A percentile compares a stretch with the other conserved stretches of the same genome.
These are phyloP conservation scores for Zygoascus tannicola DNA, from an alignment of 805 yeast genomes.

Conservation along the genomic window DNA sequence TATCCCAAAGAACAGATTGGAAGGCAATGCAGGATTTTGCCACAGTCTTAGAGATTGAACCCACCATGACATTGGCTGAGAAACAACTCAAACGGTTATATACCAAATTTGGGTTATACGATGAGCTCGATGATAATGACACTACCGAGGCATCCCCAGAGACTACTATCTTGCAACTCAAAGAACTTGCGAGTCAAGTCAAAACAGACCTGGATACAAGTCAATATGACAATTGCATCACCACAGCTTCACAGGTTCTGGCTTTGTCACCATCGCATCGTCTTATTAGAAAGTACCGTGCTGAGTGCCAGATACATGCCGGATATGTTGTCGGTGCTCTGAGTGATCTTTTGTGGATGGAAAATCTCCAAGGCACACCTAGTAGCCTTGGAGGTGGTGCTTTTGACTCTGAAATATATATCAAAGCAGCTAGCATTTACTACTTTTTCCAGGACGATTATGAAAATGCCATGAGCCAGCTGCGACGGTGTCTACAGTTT, in stretches of 20 bases:
- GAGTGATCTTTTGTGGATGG: conserved; percentile 27
- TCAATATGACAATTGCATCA: conserved; percentile 19
- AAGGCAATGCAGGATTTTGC: conserved; percentile 31
- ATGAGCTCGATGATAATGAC: conserved; percentile 18
- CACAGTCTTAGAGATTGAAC: conserved; percentile 26
- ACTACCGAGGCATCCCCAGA: conserved; percentile 11
- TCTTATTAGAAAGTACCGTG: conserved; percentile 24
- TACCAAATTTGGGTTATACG: conserved; percentile 25
- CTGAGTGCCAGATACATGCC: conserved; percentile 24
- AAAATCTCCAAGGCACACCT: conserved; percentile 10
- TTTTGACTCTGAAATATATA: conserved; percentile 21
- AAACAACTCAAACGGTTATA: conserved; percentile 26
- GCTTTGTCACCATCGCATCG: conserved; percentile 21
- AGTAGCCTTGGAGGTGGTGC: conserved; percentile 7
- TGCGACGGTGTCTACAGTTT: conserved; percentile 61
- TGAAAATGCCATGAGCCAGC: conserved; percentile 40
- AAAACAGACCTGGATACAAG: conserved; percentile 8
- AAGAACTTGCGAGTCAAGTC: conserved; percentile 10
- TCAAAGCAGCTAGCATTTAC: conserved; percentile 30
- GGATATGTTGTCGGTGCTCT: conserved; percentile 28
- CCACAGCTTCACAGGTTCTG: conserved; percentile 22
- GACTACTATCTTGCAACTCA: conserved; percentile 14
- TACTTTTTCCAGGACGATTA: conserved; percentile 45
- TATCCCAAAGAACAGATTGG: conserved; percentile 26
- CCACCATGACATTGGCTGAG: conserved; percentile 29